Evolutionary conservation across 176 grass and related monocot genomes (phyloP), one percentile per base, ranked within the genome.

Genomic region (Oryza rufipogon): DNA sequence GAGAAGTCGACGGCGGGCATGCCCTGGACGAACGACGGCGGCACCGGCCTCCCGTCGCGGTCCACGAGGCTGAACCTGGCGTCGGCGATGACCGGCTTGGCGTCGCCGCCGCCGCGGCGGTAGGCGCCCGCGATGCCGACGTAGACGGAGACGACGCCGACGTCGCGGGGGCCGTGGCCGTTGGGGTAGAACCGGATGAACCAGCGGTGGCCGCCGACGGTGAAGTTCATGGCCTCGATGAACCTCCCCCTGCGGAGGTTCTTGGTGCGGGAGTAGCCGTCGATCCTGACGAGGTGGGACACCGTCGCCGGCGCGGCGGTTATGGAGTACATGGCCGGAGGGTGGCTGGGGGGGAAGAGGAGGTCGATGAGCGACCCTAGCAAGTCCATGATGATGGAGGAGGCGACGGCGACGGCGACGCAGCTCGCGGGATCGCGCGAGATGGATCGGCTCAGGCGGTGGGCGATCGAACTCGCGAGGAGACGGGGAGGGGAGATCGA

Each of bases 41-140:
- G 42, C 9, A 30, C 64, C 16, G 47, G 79, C 28, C 25, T 41
- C 0, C 79, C 78, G 19, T 30, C 19, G 2, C 2, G 7, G 4
- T 70, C 46, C 14, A 79, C 32, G 25, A 79, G 42, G 41, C 14
- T 79, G 77, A 79, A 66, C 77, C 9, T 47, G 60, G 47, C 25
- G 23, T 48, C 9, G 23, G 47, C 23, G 15, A 63, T 23, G 22
- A 66, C 12, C 4, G 23, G 10, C 64, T 3, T 12, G 23, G 3
- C 64, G 22, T 11, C 23, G 64, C 23, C 5, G 10, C 11, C 11
- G 64, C 39, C 7, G 39, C 7, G 39, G 39, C 39, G 7, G 38
- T 41, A 41, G 39, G 39, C 6, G 39, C 2, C 17, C 20, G 11
- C 64, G 4, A 66, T 14, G 25, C 12, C 64, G 10, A 66, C 25